Evolutionary conservation across 176 grass and related monocot species (phyloP).

Genomic region (Phyllostachys edulis): DNA sequence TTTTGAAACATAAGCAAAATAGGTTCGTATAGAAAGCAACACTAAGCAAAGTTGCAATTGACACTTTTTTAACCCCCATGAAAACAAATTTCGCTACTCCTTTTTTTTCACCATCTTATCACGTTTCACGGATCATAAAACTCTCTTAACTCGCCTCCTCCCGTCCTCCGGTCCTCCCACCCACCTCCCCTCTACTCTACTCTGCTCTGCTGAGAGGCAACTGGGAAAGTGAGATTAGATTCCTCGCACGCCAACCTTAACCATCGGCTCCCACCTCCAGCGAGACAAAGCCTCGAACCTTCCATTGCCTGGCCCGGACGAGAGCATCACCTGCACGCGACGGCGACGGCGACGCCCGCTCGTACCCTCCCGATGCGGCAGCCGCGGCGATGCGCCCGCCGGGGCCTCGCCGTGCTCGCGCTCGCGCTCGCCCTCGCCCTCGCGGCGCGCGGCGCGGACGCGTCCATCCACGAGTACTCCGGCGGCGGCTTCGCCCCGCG

Average conservation of each 20-base stretch:
- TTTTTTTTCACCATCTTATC: too few species aligned
- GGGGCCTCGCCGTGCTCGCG: conserved; percentile 22
- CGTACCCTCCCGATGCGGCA: conserved; percentile 16
- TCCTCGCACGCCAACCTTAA: conserved; percentile 1
- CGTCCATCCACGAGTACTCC: conserved; percentile 87
- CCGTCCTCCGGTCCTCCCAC: too few species aligned
- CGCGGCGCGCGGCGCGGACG: conserved; percentile 39
- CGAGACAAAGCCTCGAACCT: conserved; percentile 21
- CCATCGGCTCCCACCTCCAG: conserved; percentile 24
- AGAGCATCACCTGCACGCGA: conserved; percentile 5
- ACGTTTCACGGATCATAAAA: background rate
- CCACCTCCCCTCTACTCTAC: too few species aligned
- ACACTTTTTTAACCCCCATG: too few species aligned
- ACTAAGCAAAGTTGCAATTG: too few species aligned
- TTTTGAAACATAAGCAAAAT: too few species aligned
- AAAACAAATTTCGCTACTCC: too few species aligned
- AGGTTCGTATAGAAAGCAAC: too few species aligned
- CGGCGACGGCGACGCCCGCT: background rate
- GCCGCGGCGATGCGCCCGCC: background rate
- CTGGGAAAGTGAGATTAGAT: background rate
- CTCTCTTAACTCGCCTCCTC: too few species aligned
- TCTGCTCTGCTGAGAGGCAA: background rate
- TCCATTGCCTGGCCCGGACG: background rate
- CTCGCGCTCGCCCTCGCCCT: conserved; percentile 45
- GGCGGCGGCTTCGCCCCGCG: conserved; percentile 69